phyloP scores from a whole-genome alignment of 176 grass and related monocot genomes.

The Eragrostis curvula region DNA sequence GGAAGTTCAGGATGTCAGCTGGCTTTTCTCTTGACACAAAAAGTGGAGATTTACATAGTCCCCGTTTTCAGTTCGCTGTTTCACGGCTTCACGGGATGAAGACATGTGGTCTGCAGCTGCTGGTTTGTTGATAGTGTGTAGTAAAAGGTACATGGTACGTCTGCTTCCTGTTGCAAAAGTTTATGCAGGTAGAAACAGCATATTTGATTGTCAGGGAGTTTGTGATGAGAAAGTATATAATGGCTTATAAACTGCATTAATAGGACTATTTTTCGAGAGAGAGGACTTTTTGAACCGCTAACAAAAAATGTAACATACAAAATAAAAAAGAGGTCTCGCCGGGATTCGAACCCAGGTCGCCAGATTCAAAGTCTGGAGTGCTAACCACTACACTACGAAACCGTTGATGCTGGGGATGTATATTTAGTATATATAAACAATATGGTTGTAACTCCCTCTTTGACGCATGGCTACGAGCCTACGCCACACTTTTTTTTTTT shows the following conservation, averaged over 20 bases:
- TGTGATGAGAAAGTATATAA: background rate
- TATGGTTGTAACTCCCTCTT: no score
- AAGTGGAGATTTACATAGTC: background rate
- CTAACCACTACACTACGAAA: conserved; percentile 98
- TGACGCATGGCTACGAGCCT: no score
- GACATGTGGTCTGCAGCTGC: background rate
- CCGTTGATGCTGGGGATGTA: background rate
- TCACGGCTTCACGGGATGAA: background rate
- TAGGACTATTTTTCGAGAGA: background rate
- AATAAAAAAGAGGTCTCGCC: conserved; percentile 54
- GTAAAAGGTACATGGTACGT: background rate
- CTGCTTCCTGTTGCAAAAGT: background rate
- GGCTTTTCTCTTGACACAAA: background rate
- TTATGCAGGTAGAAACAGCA: background rate
- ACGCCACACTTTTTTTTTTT: no score
- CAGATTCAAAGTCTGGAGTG: conserved; percentile 99
- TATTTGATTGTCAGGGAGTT: background rate
- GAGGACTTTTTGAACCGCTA: background rate
- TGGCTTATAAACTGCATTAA: background rate
- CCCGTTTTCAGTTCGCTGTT: background rate
- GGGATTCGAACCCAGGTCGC: conserved; percentile 99
- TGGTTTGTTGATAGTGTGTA: background rate
- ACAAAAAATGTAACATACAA: no score
- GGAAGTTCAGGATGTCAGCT: background rate
- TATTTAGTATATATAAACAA: no score